Evolutionary conservation across 2,329 filamentous ascomycete genomes (phyloP).

Genomic region (Rhexocercosporidium sp.): DNA sequence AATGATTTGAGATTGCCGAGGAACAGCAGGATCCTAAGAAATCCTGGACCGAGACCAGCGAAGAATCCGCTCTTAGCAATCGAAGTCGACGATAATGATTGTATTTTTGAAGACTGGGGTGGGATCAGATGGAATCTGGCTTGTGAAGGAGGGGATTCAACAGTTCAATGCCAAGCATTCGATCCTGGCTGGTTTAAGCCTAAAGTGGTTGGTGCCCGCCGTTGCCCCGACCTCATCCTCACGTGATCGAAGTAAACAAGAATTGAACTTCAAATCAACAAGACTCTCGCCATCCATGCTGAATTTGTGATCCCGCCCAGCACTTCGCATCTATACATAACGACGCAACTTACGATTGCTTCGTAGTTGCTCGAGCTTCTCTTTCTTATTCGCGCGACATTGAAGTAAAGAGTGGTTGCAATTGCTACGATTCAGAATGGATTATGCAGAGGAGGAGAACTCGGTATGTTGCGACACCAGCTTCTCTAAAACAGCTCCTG

Average conservation of each 20-base stretch:
- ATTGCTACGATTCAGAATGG: slow-evolving; percentile 36
- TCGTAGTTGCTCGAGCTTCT: background rate
- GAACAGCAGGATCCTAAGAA: no score
- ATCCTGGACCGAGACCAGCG: no score
- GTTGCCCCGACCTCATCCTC: background rate
- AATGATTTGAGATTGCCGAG: no score
- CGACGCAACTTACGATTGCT: background rate
- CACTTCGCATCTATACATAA: background rate
- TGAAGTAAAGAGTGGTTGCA: slow-evolving; percentile 24
- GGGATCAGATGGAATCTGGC: background rate
- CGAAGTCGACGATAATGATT: no score
- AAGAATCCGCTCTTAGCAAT: no score
- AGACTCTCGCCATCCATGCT: background rate
- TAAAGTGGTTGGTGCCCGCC: background rate
- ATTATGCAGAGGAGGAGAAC: slow-evolving; percentile 38
- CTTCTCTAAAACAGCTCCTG: background rate
- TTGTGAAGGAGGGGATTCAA: no score
- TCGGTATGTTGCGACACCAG: slow-evolving; percentile 29
- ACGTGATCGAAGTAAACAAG: background rate
- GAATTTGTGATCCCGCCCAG: background rate
- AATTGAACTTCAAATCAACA: background rate
- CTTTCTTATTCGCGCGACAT: slow-evolving; percentile 18
- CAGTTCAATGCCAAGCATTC: background rate
- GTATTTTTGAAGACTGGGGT: no score
- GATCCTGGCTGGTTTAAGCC: background rate